A percentile compares a stretch with the other conserved stretches of the same genome.
Evolutionary conservation across 2,329 filamentous ascomycete species (phyloP).

Genomic region (Corinectria fuckeliana): DNA sequence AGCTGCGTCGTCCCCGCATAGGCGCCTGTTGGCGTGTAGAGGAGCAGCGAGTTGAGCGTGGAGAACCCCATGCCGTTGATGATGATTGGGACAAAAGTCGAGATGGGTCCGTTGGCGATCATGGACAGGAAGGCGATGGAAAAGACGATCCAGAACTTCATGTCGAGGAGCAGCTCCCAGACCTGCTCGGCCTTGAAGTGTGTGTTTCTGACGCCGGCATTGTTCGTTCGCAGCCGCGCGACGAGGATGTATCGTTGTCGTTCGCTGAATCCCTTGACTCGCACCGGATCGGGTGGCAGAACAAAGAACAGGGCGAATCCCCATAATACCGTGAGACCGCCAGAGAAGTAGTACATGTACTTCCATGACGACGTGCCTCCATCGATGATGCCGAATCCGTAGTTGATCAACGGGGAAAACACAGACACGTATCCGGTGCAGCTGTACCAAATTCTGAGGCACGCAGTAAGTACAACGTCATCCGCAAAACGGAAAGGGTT

Average conservation of each 20-base stretch:
- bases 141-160: constrained; percentile 50
- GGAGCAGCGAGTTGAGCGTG: constrained; percentile 50
- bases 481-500: rapidly evolving
- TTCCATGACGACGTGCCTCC: constrained; percentile 43
- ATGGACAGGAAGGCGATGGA: constrained; percentile 45
- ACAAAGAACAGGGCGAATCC: constrained; percentile 46
- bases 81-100: constrained; percentile 53
- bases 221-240: constrained; percentile 40
- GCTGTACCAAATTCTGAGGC: constrained; percentile 46
- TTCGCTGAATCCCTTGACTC: constrained; percentile 40
- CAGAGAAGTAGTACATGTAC: constrained; percentile 38
- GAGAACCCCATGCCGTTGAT: constrained; percentile 53
- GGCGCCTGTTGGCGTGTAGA: constrained; percentile 44
- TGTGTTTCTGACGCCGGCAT: constrained; percentile 50
- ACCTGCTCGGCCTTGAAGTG: constrained; percentile 53
- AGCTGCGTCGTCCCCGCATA: constrained; percentile 47
- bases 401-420: constrained; percentile 55
- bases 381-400: constrained; percentile 53
- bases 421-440: constrained; percentile 53
- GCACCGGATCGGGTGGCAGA: constrained; percentile 49
- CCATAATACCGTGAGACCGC: constrained; percentile 49
- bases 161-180: constrained; percentile 42
- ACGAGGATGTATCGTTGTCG: constrained; percentile 40
- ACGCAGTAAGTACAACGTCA: neutral
- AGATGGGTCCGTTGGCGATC: constrained; percentile 53